Evolutionary conservation across 1,284 basidiomycete genomes (phyloP).

Genomic region (Boletellus deceptivus): DNA sequence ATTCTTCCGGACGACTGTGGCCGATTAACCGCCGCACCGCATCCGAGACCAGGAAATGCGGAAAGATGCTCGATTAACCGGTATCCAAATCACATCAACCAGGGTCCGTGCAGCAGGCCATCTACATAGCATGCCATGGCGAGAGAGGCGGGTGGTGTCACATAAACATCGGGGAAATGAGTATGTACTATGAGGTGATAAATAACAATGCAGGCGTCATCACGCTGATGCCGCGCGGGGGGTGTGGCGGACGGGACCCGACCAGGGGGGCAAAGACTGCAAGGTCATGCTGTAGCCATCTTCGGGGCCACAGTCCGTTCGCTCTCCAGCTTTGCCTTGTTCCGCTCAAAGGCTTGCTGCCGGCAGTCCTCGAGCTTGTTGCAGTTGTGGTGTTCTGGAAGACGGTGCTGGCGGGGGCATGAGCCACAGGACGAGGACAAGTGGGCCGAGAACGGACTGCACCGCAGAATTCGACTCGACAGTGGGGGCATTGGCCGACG

Average conservation of each 20-base stretch:
- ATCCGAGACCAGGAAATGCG: no score
- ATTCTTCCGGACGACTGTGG: background rate
- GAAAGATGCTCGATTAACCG: slow-evolving; percentile 19
- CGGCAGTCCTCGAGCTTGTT: slow-evolving; percentile 76
- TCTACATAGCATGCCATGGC: slow-evolving; percentile 16
- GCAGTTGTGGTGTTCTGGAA: slow-evolving; percentile 81
- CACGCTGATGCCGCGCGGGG: slow-evolving; percentile 22
- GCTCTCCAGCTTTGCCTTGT: slow-evolving; percentile 82
- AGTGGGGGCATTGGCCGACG: slow-evolving; percentile 80
- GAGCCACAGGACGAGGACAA: slow-evolving; percentile 16
- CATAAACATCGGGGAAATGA: slow-evolving; percentile 11
- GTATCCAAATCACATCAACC: slow-evolving; percentile 17
- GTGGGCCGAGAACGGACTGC: slow-evolving; percentile 49
- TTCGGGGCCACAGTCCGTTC: slow-evolving; percentile 84
- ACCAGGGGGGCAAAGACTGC: background rate
- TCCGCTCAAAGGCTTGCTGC: slow-evolving; percentile 81
- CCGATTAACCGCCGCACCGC: background rate
- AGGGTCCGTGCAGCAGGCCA: slow-evolving; percentile 17
- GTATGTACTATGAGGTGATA: slow-evolving; percentile 23
- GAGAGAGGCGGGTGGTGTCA: slow-evolving; percentile 10
- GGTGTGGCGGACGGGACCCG: slow-evolving; percentile 1
- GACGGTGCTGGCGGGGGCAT: slow-evolving; percentile 58
- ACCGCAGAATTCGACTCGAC: slow-evolving; percentile 72
- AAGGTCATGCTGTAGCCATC: slow-evolving; percentile 70
- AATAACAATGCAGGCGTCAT: slow-evolving; percentile 30